Evolutionary conservation across 1,139 yeast species (phyloP), one percentile per base, ranked within the genome.

Genomic region (Lodderomyces theae): DNA sequence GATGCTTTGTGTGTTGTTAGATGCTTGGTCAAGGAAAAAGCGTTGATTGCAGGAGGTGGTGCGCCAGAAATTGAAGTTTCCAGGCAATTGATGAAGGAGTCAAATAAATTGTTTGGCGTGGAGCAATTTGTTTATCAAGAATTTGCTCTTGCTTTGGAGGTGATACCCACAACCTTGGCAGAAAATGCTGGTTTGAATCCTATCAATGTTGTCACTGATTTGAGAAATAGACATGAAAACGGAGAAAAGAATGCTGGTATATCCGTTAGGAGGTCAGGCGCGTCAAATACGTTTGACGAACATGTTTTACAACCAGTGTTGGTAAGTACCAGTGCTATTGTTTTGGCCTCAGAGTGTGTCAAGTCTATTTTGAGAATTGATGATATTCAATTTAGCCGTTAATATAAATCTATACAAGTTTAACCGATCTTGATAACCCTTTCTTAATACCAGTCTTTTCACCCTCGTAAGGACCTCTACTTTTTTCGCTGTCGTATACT

Each of bases 161-260:
- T 92, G 33, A 88, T 92, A 49, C 98, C 98, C 50, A 88, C 96
- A 3, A 94, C 98, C 2, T 74, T 92, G 51, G 97, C 99, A 8
- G 98, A 94, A 66, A 94, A 92, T 61, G 97, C 98, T 12, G 99
- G 99, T 44, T 71, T 92, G 61, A 89, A 92, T 63, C 89, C 96
- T 50, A 88, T 94, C 54, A 86, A 87, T 52, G 95, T 94, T 38
- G 96, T 92, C 32, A 92, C 98, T 13, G 98, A 94, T 51, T 76
- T 92, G 54, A 85, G 97, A 63, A 85, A 86, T 59, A 82, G 85
- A 63, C 98, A 94, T 61, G 97, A 86, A 58, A 75, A 75, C 50
- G 97, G 97, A 42, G 96, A 90, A 63, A 76, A 72, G 52, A 84
- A 88, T 56, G 95, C 97, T n/a, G 99, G 98, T 42, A 89, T 92